A percentile compares a stretch with the other conserved stretches of the same genome.
Evolutionary conservation across 805 yeast genomes (phyloP).

Genomic region (Hermanozyma aechmeae): DNA sequence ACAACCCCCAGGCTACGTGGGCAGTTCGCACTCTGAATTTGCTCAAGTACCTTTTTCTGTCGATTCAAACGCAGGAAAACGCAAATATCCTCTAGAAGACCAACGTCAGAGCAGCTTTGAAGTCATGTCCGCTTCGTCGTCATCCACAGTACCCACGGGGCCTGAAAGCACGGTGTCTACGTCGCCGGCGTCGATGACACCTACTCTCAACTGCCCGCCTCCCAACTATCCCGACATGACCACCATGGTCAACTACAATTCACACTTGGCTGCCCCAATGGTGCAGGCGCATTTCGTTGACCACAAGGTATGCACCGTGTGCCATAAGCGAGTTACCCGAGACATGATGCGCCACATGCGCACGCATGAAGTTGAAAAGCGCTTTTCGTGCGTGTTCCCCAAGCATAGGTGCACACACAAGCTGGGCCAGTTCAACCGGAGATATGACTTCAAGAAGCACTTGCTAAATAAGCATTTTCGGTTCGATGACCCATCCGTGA

Average conservation of each 20-base stretch:
- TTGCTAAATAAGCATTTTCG: conserved; percentile 49
- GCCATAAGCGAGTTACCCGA: conserved; percentile 46
- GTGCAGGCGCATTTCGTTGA: conserved; percentile 33
- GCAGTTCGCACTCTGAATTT: no score
- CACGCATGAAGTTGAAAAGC: conserved; percentile 47
- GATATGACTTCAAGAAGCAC: conserved; percentile 62
- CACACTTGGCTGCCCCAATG: conserved; percentile 21
- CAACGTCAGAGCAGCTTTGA: no score
- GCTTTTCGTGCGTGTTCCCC: conserved; percentile 54
- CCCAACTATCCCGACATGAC: conserved; percentile 32
- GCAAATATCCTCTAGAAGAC: no score
- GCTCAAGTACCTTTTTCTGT: no score
- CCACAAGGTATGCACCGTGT: conserved; percentile 36
- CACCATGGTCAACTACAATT: conserved; percentile 26
- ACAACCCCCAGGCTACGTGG: no score
- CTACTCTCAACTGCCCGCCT: no score
- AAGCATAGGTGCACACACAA: conserved; percentile 46
- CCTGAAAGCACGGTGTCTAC: no score
- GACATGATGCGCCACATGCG: conserved; percentile 57
- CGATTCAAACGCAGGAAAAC: no score
- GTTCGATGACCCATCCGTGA: conserved; percentile 39
- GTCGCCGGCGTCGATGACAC: no score
- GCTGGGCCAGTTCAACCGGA: conserved; percentile 55
- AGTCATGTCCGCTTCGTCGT: no score
- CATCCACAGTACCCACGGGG: no score